phyloP scores from a whole-genome alignment of 108 stramenopile genomes.

The Discostella pseudostelligera region DNA sequence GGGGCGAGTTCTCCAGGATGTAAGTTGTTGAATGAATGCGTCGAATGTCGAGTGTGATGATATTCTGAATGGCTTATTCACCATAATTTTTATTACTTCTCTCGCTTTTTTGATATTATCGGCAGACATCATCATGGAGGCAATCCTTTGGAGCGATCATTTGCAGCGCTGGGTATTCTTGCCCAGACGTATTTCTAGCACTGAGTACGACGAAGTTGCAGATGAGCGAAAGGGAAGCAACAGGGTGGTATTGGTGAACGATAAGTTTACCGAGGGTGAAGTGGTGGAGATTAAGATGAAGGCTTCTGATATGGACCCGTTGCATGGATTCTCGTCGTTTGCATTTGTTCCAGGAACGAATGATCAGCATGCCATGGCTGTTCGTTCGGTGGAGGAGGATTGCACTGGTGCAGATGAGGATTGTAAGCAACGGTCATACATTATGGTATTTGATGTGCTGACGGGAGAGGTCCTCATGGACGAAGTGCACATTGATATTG shows the following conservation, averaged over 20 bases:
- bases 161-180: conserved; percentile 91
- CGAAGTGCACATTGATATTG: conserved; percentile 72
- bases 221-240: conserved; percentile 90
- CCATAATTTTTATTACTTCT: not conserved
- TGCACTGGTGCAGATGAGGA: conserved; percentile 66
- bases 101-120: not conserved
- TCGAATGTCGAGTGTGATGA: not conserved
- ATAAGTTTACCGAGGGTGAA: conserved; percentile 59
- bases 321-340: conserved; percentile 92
- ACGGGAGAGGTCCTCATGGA: conserved; percentile 91
- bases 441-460: conserved; percentile 86
- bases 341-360: conserved; percentile 91
- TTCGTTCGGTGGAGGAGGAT: conserved; percentile 91
- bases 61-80: not conserved
- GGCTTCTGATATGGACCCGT: conserved; percentile 51
- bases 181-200: conserved; percentile 84
- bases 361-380: conserved; percentile 81
- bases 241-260: conserved; percentile 84
- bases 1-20: conserved; percentile 79
- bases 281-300: conserved; percentile 79
- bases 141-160: conserved; percentile 84
- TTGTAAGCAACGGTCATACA: conserved; percentile 90
- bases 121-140: conserved; percentile 86
- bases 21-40: not conserved
- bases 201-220: conserved; percentile 82